Evolutionary conservation across 1,284 basidiomycete genomes (phyloP).

Genomic region (Puccinia brachypodii): DNA sequence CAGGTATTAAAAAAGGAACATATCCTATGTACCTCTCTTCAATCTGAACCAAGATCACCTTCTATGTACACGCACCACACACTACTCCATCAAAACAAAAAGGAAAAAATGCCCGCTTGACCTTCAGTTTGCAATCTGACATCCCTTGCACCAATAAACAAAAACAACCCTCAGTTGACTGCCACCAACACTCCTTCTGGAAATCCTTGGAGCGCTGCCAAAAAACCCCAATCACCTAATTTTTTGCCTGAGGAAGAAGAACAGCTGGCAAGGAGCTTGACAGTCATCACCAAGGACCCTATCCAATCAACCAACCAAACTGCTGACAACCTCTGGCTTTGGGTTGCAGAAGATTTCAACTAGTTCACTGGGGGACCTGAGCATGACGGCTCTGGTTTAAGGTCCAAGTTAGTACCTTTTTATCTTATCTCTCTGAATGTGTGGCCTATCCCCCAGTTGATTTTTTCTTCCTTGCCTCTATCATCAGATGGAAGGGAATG

Average conservation of each 20-base stretch:
- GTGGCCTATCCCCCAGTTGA: too few relatives aligned
- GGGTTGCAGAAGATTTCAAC: not conserved
- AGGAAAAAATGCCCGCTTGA: too few relatives aligned
- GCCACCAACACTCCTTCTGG: too few relatives aligned
- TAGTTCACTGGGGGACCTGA: not conserved
- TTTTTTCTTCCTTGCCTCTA: not conserved
- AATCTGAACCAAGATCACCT: not conserved
- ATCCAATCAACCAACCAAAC: not conserved
- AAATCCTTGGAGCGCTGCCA: not conserved
- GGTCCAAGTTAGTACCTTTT: not conserved
- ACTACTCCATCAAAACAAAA: too few relatives aligned
- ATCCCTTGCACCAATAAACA: too few relatives aligned
- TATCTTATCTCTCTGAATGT: not conserved
- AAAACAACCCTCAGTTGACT: not conserved
- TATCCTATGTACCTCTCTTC: not conserved
- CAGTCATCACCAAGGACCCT: not conserved
- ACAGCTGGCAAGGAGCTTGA: conserved; percentile 4
- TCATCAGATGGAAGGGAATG: not conserved
- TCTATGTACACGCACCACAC: too few relatives aligned
- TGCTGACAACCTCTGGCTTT: not conserved
- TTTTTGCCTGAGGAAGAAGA: not conserved
- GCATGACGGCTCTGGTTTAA: not conserved
- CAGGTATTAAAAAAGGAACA: not conserved
- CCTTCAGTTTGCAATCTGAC: too few relatives aligned
- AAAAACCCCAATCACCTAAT: not conserved